Conservation (phyloP, 2,329 filamentous ascomycete genomes). For the Microdochium bolleyi region DNA sequence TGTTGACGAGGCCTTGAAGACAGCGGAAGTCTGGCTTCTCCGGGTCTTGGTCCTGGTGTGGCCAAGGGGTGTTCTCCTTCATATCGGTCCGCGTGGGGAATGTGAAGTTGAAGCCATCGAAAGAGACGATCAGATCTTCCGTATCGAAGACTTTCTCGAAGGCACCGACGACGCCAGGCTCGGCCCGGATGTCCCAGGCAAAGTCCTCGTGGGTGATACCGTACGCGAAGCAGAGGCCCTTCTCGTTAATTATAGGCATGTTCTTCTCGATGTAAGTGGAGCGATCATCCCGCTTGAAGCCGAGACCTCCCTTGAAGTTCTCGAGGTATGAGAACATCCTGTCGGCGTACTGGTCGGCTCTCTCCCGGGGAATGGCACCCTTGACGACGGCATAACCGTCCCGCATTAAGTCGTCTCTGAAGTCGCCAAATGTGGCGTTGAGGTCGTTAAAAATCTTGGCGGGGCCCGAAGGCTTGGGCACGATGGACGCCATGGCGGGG, state of each 20-base stretch:
- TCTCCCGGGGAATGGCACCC: constrained; percentile 11
- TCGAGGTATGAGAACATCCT: constrained; percentile 8
- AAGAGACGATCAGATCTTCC: constrained; percentile 38
- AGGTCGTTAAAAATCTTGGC: not conserved
- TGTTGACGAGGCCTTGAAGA: constrained; percentile 41
- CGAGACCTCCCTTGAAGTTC: constrained; percentile 8
- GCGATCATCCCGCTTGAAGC: constrained; percentile 24
- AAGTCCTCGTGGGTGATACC: constrained; percentile 39
- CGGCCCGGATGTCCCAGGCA: constrained; percentile 37
- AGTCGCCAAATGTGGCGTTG: constrained; percentile 7
- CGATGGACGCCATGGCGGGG: not conserved
- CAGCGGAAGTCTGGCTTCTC: constrained; percentile 37
- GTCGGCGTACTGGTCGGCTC: constrained; percentile 9
- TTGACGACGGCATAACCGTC: constrained; percentile 18
- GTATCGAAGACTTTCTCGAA: constrained; percentile 38
- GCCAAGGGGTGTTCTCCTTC: constrained; percentile 31
- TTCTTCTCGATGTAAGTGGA: constrained; percentile 23
- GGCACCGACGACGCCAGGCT: constrained; percentile 34
- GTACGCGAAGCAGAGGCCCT: constrained; percentile 39
- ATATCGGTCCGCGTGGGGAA: constrained; percentile 26
- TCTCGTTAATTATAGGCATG: constrained; percentile 32
- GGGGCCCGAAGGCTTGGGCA: constrained; percentile 1
- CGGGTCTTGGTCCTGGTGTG: constrained; percentile 36
- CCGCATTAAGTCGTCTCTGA: constrained; percentile 13
- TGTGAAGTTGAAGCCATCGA: constrained; percentile 36